Base-by-base conservation (phyloP, 495 filamentous ascomycete genomes). In the Hyaloscypha finlandica region DNA sequence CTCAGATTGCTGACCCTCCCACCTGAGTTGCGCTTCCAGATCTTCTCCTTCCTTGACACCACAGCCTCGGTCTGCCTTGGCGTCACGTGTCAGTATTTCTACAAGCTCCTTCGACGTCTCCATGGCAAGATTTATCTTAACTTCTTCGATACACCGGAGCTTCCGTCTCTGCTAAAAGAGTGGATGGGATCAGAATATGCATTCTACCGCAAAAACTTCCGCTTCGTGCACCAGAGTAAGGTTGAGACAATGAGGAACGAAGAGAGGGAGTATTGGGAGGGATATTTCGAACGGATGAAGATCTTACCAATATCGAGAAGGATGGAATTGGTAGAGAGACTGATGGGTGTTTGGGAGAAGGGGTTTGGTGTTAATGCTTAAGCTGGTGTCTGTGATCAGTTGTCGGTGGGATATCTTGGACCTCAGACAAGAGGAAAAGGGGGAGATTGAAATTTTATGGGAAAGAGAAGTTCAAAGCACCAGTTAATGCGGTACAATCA, bases 11-110 rank as follows among this genome's bases (percentile, higher is more conserved):
- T 31, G 3, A 29, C 25, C 3, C 53, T 56, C 22, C 53, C 53
- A 29, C 6, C 29, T 12, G 53, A 56, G 53, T n/a, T 56, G 8
- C 53, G 29, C 22, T n/a, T 56, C 53, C 25, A 31, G 19, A 56
- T 56, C 20, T 14, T 56, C 5, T 25, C 20, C 53, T 56, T 29
- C 19, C 53, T 56, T 3, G 22, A 56, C 29, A 56, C 6, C 8
- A 56, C 53, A 56, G 53, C 53, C 22, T 56, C 53, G 29, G 53
- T 31, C 4, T 56, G 53, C 29, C 29, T 56, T 12, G 53, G 53
- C 53, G 16, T 56, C 53, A 56, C 53, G 53, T 56, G 53, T 14
- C 53, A 56, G 19, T 56, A 56, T n/a, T 19, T 56, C n/a, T 56
- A 56, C 29, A 11, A 29, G 3, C 20, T 56, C 53, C 53, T 25